Conservation (phyloP, 106 monocot genomes). For the Vanilla planifolia region DNA sequence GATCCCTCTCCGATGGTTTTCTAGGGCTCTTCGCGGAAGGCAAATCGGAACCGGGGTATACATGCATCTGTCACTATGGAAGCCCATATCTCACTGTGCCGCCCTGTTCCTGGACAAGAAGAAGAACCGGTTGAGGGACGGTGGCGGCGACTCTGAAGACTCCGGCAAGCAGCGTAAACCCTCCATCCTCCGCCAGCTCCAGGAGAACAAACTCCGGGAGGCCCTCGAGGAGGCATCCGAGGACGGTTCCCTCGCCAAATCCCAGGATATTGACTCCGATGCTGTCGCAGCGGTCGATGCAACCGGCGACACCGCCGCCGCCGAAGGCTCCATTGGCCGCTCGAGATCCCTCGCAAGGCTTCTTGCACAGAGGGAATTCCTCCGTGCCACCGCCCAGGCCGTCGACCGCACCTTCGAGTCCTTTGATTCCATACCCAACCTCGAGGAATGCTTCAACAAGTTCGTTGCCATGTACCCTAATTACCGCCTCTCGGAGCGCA, state of each 20-base stretch:
- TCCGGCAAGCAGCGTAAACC: conserved; percentile 13
- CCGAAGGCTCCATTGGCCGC: conserved; percentile 14
- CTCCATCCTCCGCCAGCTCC: conserved; percentile 30
- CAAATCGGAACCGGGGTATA: not conserved
- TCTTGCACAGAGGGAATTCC: conserved; percentile 51
- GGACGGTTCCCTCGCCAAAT: conserved; percentile 49
- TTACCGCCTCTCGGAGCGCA: conserved; percentile 39
- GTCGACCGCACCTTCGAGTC: conserved; percentile 24
- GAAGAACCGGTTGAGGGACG: not conserved
- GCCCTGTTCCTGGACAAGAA: conserved; percentile 64
- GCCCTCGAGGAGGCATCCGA: conserved; percentile 63
- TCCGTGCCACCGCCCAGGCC: conserved; percentile 39
- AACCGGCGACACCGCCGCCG: not conserved
- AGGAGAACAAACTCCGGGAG: conserved; percentile 50
- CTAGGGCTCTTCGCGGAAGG: not conserved
- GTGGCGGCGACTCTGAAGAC: not conserved
- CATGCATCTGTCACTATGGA: conserved; percentile 96
- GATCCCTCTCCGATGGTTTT: not conserved
- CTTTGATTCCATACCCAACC: conserved; percentile 30
- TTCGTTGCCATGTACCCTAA: conserved; percentile 59
- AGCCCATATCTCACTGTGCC: conserved; percentile 86
- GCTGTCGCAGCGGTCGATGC: conserved; percentile 1
- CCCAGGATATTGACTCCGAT: conserved; percentile 27
- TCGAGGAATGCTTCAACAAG: conserved; percentile 31
- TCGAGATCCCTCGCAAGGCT: conserved; percentile 53